Conservation (phyloP, 2,329 filamentous ascomycete genomes). For the Alternaria metachromatica region DNA sequence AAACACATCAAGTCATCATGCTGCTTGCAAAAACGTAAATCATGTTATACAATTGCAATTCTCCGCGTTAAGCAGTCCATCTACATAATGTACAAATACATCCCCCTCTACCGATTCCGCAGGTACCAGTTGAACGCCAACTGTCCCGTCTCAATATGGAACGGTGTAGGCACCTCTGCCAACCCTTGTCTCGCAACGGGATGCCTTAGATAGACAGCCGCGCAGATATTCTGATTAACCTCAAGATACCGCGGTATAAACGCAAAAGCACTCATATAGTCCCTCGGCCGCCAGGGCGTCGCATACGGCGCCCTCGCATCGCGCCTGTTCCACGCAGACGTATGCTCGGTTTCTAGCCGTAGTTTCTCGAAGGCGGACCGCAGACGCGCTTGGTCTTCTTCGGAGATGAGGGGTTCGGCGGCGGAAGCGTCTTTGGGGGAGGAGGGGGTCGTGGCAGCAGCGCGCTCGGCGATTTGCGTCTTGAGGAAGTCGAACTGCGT, state of each 20-base stretch:
- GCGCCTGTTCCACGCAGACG: slow-evolving; percentile 61
- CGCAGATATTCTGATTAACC: slow-evolving; percentile 96
- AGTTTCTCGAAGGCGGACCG: slow-evolving; percentile 63
- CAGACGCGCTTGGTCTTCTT: slow-evolving; percentile 65
- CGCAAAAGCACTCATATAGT: slow-evolving; percentile 89
- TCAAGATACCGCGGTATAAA: slow-evolving; percentile 96
- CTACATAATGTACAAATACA: slow-evolving; percentile 14
- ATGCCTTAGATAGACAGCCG: slow-evolving; percentile 92
- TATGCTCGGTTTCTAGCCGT: slow-evolving; percentile 79
- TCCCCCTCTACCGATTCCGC: slow-evolving; percentile 68
- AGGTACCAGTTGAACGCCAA: slow-evolving; percentile 95
- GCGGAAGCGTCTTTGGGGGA: slow-evolving; percentile 1
- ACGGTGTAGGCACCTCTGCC: slow-evolving; percentile 80
- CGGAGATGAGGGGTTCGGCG: slow-evolving; percentile 35
- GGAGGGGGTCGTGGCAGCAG: slow-evolving; percentile 4
- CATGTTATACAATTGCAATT: slow-evolving; percentile 8
- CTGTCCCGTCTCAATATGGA: slow-evolving; percentile 71
- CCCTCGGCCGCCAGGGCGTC: slow-evolving; percentile 87
- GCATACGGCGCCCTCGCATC: slow-evolving; percentile 72
- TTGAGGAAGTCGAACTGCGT: slow-evolving; percentile 56
- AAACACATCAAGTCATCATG: neutral
- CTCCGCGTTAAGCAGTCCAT: neutral
- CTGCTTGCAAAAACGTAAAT: neutral
- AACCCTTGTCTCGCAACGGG: slow-evolving; percentile 84
- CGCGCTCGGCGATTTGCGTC: slow-evolving; percentile 28